Evolutionary conservation across 208 protist genomes (phyloP), one percentile per base, ranked within the genome.

Genomic region (Crithidia expoeki): DNA sequence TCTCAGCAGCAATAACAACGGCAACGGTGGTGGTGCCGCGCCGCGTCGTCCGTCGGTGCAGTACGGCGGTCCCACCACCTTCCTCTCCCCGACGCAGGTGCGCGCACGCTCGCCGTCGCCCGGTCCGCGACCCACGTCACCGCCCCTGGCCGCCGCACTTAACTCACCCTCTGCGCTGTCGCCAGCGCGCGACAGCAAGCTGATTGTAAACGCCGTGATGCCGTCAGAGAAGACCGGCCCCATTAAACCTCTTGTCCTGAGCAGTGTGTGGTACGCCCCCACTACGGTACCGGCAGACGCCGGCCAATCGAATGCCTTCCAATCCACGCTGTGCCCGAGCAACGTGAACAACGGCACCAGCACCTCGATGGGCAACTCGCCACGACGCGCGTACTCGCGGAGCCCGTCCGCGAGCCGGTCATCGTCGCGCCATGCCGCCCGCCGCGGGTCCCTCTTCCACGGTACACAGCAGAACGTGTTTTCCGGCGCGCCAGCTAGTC

Each of bases 131-230:
- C 21, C 25, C 50, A 23, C 25, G 17, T 53, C 33, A 59, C 30
- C 62, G 34, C 44, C 25, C 10, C 21, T 40, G 30, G 53, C 19
- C 6, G 60, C 34, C 33, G 46, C 62, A 17, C 49, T 49, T 11
- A 68, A 33, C 50, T 33, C 32, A n/a, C 60, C 60, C 30, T 55
- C 46, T 1, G 42, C 64, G 10, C 23, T 47, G n/a, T 63, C 71
- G 0, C 34, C 63, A 1, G 32, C 63, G 17, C 57, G 63, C 16
- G 62, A 71, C 6, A 27, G 58, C 64, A 71, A 65, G 33, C 34
- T 79, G 27, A 55, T 79, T 16, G 72, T 83, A 27, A 79, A 79
- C 33, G 61, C 67, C n/a, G 68, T 79, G 28, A 76, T 79, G 67
- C 66, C 78, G 42, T 60, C 72, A 14, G 64, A 74, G 40, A 83